Evolutionary conservation across 1,284 basidiomycete genomes (phyloP).

Genomic region (Omphalotus olearius): DNA sequence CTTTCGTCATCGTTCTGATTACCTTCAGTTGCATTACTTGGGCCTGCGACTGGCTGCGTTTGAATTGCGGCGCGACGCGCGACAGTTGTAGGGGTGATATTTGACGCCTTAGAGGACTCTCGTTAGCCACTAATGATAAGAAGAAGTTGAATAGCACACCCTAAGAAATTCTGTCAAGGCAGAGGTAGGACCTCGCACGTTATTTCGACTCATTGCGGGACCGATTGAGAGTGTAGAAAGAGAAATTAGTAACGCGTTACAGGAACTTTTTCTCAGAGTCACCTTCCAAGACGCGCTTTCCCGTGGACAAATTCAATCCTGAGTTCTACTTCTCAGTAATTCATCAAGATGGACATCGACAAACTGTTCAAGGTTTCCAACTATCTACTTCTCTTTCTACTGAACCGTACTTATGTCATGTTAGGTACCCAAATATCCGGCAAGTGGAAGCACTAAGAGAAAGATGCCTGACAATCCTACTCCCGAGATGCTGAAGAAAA

Average conservation of each 20-base stretch:
- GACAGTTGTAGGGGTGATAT: constrained; percentile 70
- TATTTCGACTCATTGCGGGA: constrained; percentile 38
- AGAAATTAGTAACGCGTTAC: background rate
- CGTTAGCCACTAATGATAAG: background rate
- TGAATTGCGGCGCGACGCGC: constrained; percentile 50
- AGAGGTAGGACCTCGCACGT: constrained; percentile 85
- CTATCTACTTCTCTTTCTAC: background rate
- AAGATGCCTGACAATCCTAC: constrained; percentile 82
- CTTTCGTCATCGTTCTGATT: constrained; percentile 27
- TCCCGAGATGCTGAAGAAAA: constrained; percentile 76
- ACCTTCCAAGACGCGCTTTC: constrained; percentile 3
- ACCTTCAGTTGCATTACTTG: constrained; percentile 34
- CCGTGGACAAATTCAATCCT: background rate
- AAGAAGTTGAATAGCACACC: constrained; percentile 38
- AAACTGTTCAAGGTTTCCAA: constrained; percentile 71
- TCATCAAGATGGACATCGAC: constrained; percentile 66
- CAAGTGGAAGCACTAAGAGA: constrained; percentile 58
- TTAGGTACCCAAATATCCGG: constrained; percentile 69
- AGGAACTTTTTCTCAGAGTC: background rate
- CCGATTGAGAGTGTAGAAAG: background rate
- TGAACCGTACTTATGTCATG: constrained; percentile 1
- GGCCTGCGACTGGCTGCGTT: constrained; percentile 41
- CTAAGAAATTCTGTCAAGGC: constrained; percentile 90
- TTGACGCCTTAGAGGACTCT: constrained; percentile 53
- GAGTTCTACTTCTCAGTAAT: constrained; percentile 1